Evolutionary conservation across 306 rosid species (phyloP).

Genomic region (Citrullus mucosospermus): DNA sequence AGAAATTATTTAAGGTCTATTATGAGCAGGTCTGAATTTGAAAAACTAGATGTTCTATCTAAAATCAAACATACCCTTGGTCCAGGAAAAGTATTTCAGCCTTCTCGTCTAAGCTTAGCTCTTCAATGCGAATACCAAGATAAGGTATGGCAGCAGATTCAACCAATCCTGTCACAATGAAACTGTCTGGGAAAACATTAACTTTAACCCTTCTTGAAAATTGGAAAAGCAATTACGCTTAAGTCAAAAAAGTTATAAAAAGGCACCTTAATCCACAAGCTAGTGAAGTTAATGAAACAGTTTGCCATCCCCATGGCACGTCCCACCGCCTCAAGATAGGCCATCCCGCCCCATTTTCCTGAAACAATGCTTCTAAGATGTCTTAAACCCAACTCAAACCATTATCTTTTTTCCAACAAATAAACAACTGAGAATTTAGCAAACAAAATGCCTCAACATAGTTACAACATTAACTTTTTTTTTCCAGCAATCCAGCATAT

Average conservation of each 20-base stretch:
- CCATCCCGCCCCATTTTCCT: conserved; percentile 49
- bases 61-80: conserved; percentile 45
- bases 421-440: background rate
- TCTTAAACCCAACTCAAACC: background rate
- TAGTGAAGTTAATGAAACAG: conserved; percentile 64
- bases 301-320: conserved; percentile 98
- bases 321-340: conserved; percentile 81
- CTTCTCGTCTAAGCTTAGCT: conserved; percentile 71
- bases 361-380: conserved; percentile 5
- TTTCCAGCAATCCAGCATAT: too few relatives aligned
- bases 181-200: conserved; percentile 90
- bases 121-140: conserved; percentile 55
- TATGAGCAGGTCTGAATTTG: background rate
- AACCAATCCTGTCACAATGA: conserved; percentile 87
- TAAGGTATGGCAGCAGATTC: conserved; percentile 78
- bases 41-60: background rate
- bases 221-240: conserved; percentile 2
- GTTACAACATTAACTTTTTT: background rate
- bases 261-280: conserved; percentile 90
- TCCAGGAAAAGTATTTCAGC: conserved; percentile 73
- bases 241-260: background rate
- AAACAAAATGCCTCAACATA: background rate
- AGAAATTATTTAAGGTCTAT: background rate
- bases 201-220: conserved; percentile 13
- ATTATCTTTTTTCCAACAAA: background rate